Evolutionary conservation across 148 eudicot species (phyloP).

Genomic region (Rhododendron mucronatum): DNA sequence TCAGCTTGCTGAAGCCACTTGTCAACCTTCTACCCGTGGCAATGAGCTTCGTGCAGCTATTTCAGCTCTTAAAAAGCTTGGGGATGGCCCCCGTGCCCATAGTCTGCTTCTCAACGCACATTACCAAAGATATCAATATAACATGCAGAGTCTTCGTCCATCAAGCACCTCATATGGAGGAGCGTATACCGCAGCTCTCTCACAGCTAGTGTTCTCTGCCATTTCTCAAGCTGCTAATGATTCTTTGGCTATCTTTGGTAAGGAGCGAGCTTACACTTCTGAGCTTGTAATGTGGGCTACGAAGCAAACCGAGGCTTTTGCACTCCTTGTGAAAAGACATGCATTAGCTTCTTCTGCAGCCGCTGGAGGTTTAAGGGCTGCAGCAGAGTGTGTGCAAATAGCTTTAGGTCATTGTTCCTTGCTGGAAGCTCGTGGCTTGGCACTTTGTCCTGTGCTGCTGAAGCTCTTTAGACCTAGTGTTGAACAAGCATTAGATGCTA

Average conservation of each 20-base stretch:
- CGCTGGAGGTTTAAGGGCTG: slow-evolving; percentile 96
- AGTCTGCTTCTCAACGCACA: slow-evolving; percentile 84
- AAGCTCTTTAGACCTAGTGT: not conserved
- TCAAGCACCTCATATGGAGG: slow-evolving; percentile 99
- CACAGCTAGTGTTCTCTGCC: slow-evolving; percentile 91
- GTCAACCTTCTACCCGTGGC: slow-evolving; percentile 95
- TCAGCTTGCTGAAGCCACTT: slow-evolving; percentile 95
- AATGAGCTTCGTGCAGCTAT: slow-evolving; percentile 85
- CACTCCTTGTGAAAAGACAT: slow-evolving; percentile 84
- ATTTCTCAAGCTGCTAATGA: slow-evolving; percentile 90
- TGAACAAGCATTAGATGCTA: slow-evolving; percentile 79
- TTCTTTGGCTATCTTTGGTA: slow-evolving; percentile 72
- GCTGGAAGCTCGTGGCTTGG: slow-evolving; percentile 71
- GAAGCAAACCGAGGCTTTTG: slow-evolving; percentile 83
- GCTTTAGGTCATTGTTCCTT: slow-evolving; percentile 73
- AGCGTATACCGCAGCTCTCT: slow-evolving; percentile 97
- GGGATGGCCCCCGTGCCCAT: slow-evolving; percentile 98
- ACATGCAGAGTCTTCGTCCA: slow-evolving; percentile 90
- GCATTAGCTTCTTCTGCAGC: slow-evolving; percentile 98
- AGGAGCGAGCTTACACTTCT: slow-evolving; percentile 82
- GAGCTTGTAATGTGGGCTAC: slow-evolving; percentile 98
- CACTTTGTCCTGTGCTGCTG: not conserved
- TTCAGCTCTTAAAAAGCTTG: slow-evolving; percentile 83
- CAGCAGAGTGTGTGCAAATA: slow-evolving; percentile 98
- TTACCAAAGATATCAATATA: slow-evolving; percentile 79